These are phyloP conservation scores for Cucurbita argyrosperma DNA, from an alignment of 306 rosid species.

Conservation along the genomic window DNA sequence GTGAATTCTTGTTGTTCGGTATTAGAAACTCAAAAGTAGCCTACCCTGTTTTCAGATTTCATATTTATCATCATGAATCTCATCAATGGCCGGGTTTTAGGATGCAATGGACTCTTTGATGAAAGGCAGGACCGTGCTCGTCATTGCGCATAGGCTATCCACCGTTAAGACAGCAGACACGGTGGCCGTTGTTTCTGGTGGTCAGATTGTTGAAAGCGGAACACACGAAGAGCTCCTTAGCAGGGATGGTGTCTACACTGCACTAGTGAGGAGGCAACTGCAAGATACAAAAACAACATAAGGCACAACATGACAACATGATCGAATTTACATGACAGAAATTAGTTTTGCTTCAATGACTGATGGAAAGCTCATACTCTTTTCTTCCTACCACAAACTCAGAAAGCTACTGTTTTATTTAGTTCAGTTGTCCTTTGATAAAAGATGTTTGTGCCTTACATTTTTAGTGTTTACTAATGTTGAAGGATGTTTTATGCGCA, in stretches of 20 bases:
- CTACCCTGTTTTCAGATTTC: background rate
- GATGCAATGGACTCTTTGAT: conserved; percentile 24
- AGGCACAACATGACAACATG: background rate
- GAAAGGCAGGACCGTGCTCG: conserved; percentile 21
- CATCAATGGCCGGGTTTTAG: background rate
- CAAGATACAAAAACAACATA: conserved; percentile 8
- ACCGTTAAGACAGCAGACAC: conserved; percentile 19
- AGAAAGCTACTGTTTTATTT: background rate
- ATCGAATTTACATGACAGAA: background rate
- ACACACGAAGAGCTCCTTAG: conserved; percentile 17
- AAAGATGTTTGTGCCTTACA: background rate
- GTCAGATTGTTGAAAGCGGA: conserved; percentile 21
- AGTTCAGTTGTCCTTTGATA: background rate
- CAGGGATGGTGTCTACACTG: conserved; percentile 17
- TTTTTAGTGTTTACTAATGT: background rate
- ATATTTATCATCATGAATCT: background rate
- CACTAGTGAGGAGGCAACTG: conserved; percentile 20
- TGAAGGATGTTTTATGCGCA: background rate
- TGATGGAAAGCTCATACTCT: background rate
- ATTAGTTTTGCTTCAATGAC: background rate
- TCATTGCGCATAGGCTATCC: conserved; percentile 22
- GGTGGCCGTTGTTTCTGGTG: conserved; percentile 20
- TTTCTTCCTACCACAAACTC: background rate
- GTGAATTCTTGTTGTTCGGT: background rate
- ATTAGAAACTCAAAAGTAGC: background rate